These are phyloP conservation scores for Henningerozyma blattae DNA, from an alignment of 805 yeast species.

Conservation along the genomic window DNA sequence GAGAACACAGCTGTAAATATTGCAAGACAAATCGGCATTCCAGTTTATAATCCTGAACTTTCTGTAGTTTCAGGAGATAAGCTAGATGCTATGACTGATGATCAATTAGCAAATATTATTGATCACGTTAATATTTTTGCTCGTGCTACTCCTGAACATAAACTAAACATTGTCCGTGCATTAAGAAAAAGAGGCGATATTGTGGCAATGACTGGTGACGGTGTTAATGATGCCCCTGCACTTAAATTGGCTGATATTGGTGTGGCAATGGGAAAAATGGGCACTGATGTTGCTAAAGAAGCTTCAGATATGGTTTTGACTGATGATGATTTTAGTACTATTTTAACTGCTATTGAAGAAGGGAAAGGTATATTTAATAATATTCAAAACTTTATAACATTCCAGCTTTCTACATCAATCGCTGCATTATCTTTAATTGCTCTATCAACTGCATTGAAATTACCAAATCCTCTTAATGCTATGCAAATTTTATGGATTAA, in stretches of 20 bases:
- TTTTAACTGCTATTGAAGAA: conserved; percentile 86
- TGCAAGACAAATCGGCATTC: conserved; percentile 86
- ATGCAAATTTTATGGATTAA: conserved; percentile 98
- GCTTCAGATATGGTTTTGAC: conserved; percentile 97
- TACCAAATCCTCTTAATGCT: conserved; percentile 92
- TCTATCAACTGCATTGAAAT: conserved; percentile 69
- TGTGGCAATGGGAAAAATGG: conserved; percentile 85
- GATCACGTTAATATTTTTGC: conserved; percentile 83
- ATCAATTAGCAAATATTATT: conserved; percentile 62
- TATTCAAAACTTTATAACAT: conserved; percentile 87
- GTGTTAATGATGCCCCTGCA: conserved; percentile 98
- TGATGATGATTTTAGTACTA: conserved; percentile 93
- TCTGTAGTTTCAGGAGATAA: conserved; percentile 80
- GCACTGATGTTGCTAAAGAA: conserved; percentile 97
- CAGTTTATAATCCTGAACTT: conserved; percentile 45
- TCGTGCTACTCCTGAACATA: conserved; percentile 91
- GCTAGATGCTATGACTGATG: conserved; percentile 61
- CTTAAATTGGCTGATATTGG: conserved; percentile 95
- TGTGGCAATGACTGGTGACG: conserved; percentile 99
- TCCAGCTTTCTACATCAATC: conserved; percentile 90
- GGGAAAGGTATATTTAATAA: conserved; percentile 96
- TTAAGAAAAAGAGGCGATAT: conserved; percentile 84
- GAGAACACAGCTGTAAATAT: conserved; percentile 78
- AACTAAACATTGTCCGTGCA: conserved; percentile 80
- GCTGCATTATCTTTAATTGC: conserved; percentile 90